A percentile compares a stretch with the other conserved stretches of the same genome.
These are phyloP conservation scores for Backusella liffmaniae DNA, from an alignment of 192 early-diverging fungal species.

Conservation along the genomic window DNA sequence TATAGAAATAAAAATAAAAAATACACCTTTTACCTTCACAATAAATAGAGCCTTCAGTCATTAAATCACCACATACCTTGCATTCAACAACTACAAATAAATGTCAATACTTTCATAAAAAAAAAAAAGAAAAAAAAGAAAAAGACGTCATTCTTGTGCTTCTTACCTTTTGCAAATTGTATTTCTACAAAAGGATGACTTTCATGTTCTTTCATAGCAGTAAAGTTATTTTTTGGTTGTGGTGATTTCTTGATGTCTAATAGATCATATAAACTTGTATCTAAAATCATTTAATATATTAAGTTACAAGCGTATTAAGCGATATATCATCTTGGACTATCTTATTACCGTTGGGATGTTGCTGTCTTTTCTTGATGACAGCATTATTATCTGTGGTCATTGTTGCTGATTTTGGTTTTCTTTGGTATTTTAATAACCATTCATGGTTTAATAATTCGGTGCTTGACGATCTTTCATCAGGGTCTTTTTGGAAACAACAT, in stretches of 20 bases:
- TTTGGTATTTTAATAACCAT: constrained; percentile 63
- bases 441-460: constrained; percentile 68
- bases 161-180: constrained; percentile 53
- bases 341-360: not conserved
- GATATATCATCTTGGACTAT: not conserved
- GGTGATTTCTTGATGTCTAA: not conserved
- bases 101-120: not conserved
- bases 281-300: not conserved
- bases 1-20: not conserved
- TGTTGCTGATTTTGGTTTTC: not conserved
- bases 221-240: not conserved
- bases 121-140: not conserved
- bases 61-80: constrained; percentile 43
- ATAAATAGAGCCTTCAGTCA: constrained; percentile 47
- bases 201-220: not conserved
- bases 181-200: constrained; percentile 55
- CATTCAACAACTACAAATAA: constrained; percentile 46
- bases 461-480: constrained; percentile 68
- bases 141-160: not conserved
- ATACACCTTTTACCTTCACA: constrained; percentile 43
- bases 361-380: not conserved
- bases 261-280: not conserved
- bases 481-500: constrained; percentile 85
- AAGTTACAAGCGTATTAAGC: not conserved
- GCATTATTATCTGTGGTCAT: not conserved